Evolutionary conservation across 1,284 basidiomycete species (phyloP), one percentile per base, ranked within the genome.

Genomic region (Heterobasidion irregulare): DNA sequence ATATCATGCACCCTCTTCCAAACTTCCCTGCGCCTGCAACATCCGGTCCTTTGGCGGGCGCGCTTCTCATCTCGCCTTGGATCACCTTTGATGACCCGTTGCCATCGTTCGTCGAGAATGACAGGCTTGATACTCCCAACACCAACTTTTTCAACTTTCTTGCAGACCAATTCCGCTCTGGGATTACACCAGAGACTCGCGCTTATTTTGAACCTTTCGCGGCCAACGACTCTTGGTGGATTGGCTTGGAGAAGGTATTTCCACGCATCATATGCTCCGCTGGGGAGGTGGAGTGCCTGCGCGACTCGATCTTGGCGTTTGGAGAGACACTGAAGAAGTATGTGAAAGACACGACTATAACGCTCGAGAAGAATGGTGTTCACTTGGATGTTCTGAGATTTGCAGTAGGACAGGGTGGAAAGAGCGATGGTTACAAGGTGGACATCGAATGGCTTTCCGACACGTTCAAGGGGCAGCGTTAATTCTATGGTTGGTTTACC

Each of bases 271-370:
- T 75, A 2, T 63, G 75, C 34, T 72, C 68, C 0, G 68, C 65
- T 2, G 74, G 75, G 8, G 66, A 65, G n/a, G 57, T 56, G 9
- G 75, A 76, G 58, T 65, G 66, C 45, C 56, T 75, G 49, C 60
- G 67, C 52, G 72, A 75, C 56, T 67, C 69, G 32, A 69, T 72
- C 45, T 56, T 70, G n/a, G 50, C 48, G 19, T 63, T 74, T n/a
- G 53, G 48, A 12, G 63, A 59, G n/a, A 59, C 65, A 36, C 53
- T 59, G 19, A 59, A 73, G 50, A 61, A 63, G 53, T 58, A 63
- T 35, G 67, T 69, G 53, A 52, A 47, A 2, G 58, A 66, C 6
- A 60, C 65, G 34, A 65, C 59, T 50, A 58, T 71, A 26, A 61
- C 70, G 6, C 57, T 72, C 7, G 69, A 75, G 58, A 56, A 62